Conservation (phyloP, 768 basidiomycete genomes). For the Daedaleopsis nitida region DNA sequence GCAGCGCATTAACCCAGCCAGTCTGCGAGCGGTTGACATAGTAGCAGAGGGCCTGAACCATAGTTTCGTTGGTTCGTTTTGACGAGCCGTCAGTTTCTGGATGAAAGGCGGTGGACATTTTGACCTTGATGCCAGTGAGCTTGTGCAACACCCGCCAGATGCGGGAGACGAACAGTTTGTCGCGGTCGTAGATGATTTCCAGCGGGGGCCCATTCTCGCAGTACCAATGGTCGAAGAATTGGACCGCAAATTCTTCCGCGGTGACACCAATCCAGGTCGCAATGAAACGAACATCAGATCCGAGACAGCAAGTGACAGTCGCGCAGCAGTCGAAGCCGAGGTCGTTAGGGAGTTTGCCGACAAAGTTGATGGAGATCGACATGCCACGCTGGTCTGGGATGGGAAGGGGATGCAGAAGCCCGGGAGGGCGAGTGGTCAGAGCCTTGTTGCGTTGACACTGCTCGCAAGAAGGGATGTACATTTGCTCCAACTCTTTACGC, state of each 20-base stretch:
- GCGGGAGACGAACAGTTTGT: too few relatives aligned
- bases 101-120: too few relatives aligned
- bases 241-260: slow-evolving; percentile 19
- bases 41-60: too few relatives aligned
- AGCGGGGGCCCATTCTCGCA: slow-evolving; percentile 14
- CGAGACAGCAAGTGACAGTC: slow-evolving; percentile 27
- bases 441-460: slow-evolving; percentile 39
- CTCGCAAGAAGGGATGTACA: slow-evolving; percentile 33
- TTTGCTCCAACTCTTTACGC: slow-evolving; percentile 29
- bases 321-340: slow-evolving; percentile 28
- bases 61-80: too few relatives aligned
- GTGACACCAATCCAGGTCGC: slow-evolving; percentile 13
- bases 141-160: too few relatives aligned
- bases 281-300: slow-evolving; percentile 16
- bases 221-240: slow-evolving; percentile 33
- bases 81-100: too few relatives aligned
- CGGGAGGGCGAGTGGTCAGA: slow-evolving; percentile 1
- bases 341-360: slow-evolving; percentile 33
- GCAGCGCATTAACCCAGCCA: too few relatives aligned
- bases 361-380: slow-evolving; percentile 32
- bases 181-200: too few relatives aligned
- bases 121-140: too few relatives aligned
- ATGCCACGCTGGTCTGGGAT: slow-evolving; percentile 24
- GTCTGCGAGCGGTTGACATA: too few relatives aligned
- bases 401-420: slow-evolving; percentile 27